Conservation (phyloP, 768 basidiomycete species). For the Suillus lakei region DNA sequence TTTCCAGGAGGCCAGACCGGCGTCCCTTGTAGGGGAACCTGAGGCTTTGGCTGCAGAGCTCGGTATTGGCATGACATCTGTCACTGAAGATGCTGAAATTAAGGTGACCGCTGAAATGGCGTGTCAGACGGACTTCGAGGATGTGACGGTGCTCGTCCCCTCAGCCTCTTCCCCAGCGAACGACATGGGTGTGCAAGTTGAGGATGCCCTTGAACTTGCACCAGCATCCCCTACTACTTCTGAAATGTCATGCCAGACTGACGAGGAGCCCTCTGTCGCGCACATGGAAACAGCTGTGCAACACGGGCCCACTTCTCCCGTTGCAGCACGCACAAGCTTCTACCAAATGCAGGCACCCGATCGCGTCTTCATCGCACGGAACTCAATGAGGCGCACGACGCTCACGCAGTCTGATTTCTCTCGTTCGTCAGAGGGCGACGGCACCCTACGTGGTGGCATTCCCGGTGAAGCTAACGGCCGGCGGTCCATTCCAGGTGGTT, state of each 20-base stretch:
- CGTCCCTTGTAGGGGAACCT: constrained; percentile 72
- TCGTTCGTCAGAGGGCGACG: constrained; percentile 40
- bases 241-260: constrained; percentile 54
- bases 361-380: constrained; percentile 26
- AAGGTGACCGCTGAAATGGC: constrained; percentile 61
- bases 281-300: constrained; percentile 57
- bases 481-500: constrained; percentile 24
- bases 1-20: constrained; percentile 71
- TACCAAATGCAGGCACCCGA: constrained; percentile 33
- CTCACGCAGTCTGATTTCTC: constrained; percentile 52
- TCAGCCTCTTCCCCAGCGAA: constrained; percentile 31
- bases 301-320: constrained; percentile 37
- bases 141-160: constrained; percentile 32
- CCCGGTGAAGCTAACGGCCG: constrained; percentile 1
- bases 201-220: constrained; percentile 26
- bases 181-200: constrained; percentile 49
- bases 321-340: constrained; percentile 36
- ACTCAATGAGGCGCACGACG: constrained; percentile 41
- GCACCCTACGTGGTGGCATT: constrained; percentile 40
- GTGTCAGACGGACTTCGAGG: constrained; percentile 65
- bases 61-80: constrained; percentile 49
- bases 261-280: constrained; percentile 39
- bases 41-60: constrained; percentile 75
- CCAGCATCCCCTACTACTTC: constrained; percentile 25
- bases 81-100: constrained; percentile 40